Percentiles rank a stretch among this genome's conserved stretches.
Evolutionary conservation across 768 basidiomycete genomes (phyloP).

Genomic region (Leccinellum albellum): DNA sequence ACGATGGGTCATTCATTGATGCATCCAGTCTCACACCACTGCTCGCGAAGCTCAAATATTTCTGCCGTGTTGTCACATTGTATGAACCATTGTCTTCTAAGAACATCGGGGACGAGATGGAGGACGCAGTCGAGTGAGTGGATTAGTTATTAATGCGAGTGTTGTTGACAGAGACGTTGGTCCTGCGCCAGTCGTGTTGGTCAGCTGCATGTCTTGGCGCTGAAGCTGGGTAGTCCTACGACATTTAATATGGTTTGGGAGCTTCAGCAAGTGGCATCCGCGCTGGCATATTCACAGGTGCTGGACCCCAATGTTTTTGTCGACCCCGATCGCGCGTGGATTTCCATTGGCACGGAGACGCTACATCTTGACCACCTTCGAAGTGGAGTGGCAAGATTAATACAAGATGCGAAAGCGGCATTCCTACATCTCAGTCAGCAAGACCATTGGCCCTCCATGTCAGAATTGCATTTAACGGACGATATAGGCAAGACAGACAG

Average conservation of each 20-base stretch:
- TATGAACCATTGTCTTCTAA: neutral
- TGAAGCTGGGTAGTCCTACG: neutral
- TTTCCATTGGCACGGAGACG: neutral
- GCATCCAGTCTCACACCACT: neutral
- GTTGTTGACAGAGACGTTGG: neutral
- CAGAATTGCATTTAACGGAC: neutral
- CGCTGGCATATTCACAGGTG: neutral
- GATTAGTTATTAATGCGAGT: neutral
- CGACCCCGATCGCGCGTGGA: neutral
- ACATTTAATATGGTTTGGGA: constrained; percentile 11
- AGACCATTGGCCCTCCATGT: neutral
- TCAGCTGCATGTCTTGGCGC: neutral
- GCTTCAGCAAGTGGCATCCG: constrained; percentile 3
- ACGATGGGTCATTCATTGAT: constrained; percentile 1
- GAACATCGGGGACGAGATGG: neutral
- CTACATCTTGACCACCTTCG: neutral
- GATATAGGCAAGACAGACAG: neutral
- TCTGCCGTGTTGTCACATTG: neutral
- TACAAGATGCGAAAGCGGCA: neutral
- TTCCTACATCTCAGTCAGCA: neutral
- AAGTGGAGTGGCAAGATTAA: neutral
- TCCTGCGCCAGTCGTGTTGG: neutral
- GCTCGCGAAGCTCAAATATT: constrained; percentile 6
- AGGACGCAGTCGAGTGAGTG: neutral
- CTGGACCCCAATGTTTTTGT: constrained; percentile 3